Evolutionary conservation across 2,329 filamentous ascomycete species (phyloP), one percentile per base, ranked within the genome.

Genomic region (Exophiala viscosa): DNA sequence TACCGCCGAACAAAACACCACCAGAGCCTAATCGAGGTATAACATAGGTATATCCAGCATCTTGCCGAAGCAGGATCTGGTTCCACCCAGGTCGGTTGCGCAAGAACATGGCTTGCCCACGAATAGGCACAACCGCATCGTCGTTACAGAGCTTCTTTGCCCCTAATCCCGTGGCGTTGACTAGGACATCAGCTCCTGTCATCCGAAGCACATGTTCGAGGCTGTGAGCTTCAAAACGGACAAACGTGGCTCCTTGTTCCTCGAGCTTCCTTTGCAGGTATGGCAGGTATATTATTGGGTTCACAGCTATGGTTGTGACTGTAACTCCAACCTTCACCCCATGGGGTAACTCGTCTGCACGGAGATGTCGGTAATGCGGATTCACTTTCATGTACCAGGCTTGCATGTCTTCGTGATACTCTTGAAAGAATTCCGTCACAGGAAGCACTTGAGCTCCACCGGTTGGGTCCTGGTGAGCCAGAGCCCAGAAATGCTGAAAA

Each of bases 31-130:
- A 67, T 11, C 69, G 66, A 14, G 69, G 69, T 9, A 71, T 70
- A 23, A 71, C 61, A 54, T 71, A 70, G 17, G 69, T 70, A 43
- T 71, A 71, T 51, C 70, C 67, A 6, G 59, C 55, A 7, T 60
- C 60, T 39, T 60, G 59, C 10, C 40, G 36, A 55, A 62, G 60
- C 41, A 42, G 38, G 14, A 64, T 45, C 23, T 1, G 49, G 56
- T 34, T 59, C 34, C n/a, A 60, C 52, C n/a, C n/a, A n/a, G n/a
- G n/a, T n/a, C n/a, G n/a, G n/a, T n/a, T n/a, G n/a, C n/a, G n/a
- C n/a, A n/a, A n/a, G n/a, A 63, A 55, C 50, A 62, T 62, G 11
- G 59, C 61, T 41, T 63, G 60, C 8, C 64, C 44, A 59, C 66
- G 23, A 63, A 66, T 52, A 52, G 65, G 49, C 58, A 64, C 54